A percentile compares a stretch with the other conserved stretches of the same genome.
These are phyloP conservation scores for Dothideomycetes sp. DNA, from an alignment of 2,329 filamentous ascomycete species.

Conservation along the genomic window DNA sequence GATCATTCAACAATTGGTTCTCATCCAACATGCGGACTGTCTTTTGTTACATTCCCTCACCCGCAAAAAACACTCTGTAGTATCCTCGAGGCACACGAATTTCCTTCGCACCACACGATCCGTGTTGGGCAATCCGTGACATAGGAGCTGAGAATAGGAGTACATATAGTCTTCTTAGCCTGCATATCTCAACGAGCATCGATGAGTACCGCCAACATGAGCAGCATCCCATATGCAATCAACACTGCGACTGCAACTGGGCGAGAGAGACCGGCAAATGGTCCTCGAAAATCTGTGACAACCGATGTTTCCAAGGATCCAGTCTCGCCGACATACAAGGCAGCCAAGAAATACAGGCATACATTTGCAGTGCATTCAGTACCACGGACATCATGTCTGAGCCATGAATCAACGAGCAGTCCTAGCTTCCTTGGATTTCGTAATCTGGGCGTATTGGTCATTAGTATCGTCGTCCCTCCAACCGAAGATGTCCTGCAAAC, in stretches of 20 bases:
- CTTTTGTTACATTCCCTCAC: not conserved
- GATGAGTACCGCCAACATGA: conserved; percentile 7
- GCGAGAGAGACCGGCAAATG: not conserved
- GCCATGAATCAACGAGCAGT: conserved; percentile 62
- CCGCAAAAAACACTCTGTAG: not conserved
- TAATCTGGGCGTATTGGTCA: conserved; percentile 89
- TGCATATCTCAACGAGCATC: too few relatives aligned
- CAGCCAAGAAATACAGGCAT: conserved; percentile 69
- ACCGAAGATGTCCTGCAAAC: not conserved
- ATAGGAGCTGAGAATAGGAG: too few relatives aligned
- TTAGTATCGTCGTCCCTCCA: conserved; percentile 37
- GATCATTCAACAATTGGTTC: not conserved
- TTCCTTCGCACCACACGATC: too few relatives aligned
- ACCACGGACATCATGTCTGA: conserved; percentile 66
- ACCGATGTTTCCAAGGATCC: not conserved
- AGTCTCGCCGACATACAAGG: not conserved
- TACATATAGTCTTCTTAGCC: too few relatives aligned
- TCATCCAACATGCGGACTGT: not conserved
- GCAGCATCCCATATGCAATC: conserved; percentile 8
- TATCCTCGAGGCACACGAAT: too few relatives aligned
- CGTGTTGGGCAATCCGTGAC: too few relatives aligned
- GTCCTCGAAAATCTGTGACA: not conserved
- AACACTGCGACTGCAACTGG: not conserved
- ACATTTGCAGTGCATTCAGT: conserved; percentile 74
- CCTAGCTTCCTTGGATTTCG: conserved; percentile 90